Evolutionary conservation across 345 rosid genomes (phyloP), one percentile per base, ranked within the genome.

Genomic region (Mangifera indica): DNA sequence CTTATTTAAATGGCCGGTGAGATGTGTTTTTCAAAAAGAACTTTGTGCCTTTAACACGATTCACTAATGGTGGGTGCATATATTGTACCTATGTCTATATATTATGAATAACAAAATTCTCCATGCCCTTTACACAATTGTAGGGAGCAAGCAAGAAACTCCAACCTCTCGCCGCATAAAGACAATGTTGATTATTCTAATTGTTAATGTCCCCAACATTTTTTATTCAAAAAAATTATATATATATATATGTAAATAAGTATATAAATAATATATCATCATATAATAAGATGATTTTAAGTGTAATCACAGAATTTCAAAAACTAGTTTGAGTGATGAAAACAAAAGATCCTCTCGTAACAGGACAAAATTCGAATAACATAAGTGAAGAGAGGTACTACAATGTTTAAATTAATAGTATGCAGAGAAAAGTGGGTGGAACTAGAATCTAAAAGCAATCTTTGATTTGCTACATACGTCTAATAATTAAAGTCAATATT

Each of bases 51-150:
- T 73, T 46, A 80, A 75, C 69, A 54, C 63, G 63, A 80, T 77
- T 73, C 83, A 77, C 73, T 69, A 29, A 72, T 75, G 63, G 83
- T 77, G 86, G 78, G 32, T 67, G 29, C 65, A 20, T 25, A 60
- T n/a, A n/a, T n/a, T 32, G 58, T 25, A 59, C 51, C 22, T 52
- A 17, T 26, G 51, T 32, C 45, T 22, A 59, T 29, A 26, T 5
- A n/a, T 67, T 66, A 34, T 34, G 37, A 32, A 32, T 32, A 32
- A 32, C 37, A 32, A 32, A 58, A 10, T 40, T 34, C 21, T 53
- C 21, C 2, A 20, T n/a, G 15, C n/a, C 24, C 71, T 65, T 49
- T 52, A 49, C 22, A 58, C 48, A 46, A 24, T 44, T 53, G 40
- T 21, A 45, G 22, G 55, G 42, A 69, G 14, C 20, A 63, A 69